A percentile compares a stretch with the other conserved stretches of the same genome.
These are phyloP conservation scores for Phytophthora hybrid DNA, from an alignment of 352 stramenopile species.

Conservation along the genomic window DNA sequence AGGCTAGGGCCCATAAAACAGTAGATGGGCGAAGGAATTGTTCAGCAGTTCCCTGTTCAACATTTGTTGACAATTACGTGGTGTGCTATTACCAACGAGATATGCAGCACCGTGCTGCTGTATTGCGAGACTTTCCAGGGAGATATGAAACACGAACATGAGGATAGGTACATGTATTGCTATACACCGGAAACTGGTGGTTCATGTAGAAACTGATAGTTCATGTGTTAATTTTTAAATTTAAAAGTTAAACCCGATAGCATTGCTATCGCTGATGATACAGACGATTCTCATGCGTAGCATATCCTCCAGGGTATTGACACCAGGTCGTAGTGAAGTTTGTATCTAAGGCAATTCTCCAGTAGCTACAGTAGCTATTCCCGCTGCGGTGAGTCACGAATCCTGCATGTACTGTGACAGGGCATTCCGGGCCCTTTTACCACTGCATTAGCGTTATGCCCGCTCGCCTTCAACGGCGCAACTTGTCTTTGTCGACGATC, in stretches of 20 bases:
- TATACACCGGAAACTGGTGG: neutral
- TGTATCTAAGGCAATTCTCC: neutral
- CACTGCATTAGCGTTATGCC: conserved; percentile 1
- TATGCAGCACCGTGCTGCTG: no score
- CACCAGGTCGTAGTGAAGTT: neutral
- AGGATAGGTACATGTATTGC: neutral
- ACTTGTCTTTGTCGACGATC: conserved; percentile 13
- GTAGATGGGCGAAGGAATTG: neutral
- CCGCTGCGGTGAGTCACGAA: no score
- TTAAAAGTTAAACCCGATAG: no score
- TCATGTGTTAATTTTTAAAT: no score
- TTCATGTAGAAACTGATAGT: no score
- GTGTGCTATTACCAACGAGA: no score
- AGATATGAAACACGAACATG: neutral
- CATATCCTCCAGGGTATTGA: neutral
- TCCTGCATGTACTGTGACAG: conserved; percentile 3
- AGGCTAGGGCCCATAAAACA: neutral
- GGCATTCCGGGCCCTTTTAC: neutral
- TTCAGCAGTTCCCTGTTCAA: neutral
- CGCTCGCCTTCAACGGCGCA: neutral
- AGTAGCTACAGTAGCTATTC: neutral
- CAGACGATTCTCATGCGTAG: neutral
- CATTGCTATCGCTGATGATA: neutral
- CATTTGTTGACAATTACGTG: neutral
- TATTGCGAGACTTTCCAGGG: no score